Evolutionary conservation across 352 stramenopile species (phyloP), one percentile per base, ranked within the genome.

Genomic region (Phytophthora podocarpi): DNA sequence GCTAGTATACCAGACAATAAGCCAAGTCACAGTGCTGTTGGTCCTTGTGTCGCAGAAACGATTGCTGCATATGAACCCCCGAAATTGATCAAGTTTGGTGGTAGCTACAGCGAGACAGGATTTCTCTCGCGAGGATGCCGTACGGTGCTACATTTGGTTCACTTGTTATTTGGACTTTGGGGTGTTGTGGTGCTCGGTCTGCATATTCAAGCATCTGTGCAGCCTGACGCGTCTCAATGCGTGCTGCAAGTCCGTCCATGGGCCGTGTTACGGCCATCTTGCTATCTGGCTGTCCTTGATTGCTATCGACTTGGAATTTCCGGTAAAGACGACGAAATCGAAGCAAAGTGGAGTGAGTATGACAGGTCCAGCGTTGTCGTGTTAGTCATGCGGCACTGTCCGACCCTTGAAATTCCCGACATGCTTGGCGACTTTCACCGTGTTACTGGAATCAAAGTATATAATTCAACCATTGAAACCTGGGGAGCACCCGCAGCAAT

Each of bases 381-480:
- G 2, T 11, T 81, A 1, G 24, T 59, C 4, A 64, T 81, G 32
- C 65, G 64, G 0, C 72, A 78, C 30, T 81, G 72, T 3, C 41
- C 58, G 5, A 10, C 6, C 5, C 35, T 81, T 1, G 30, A 64
- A n/a, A 41, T 78, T 18, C 64, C 69, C 0, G 34, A 58, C 0
- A 36, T 49, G 10, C 24, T 81, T 7, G 41, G n/a, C 0, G 46
- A 69, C 4, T 81, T 81, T 21, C 43, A 55, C 23, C 8, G 32
- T 13, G 21, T 59, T 2, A 43, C 21, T 6, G 62, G 41, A 12
- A 34, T 78, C 5, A 78, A 81, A 40, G 40, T 78, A 4, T 80
- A 80, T 41, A 80, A 78, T 26, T 69, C 72, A 20, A 76, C 72
- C 0, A 71, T 78, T 8, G 13, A 21, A 0, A 27, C 39, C 2